Percentiles rank a stretch among this genome's conserved stretches.
Conservation (phyloP, 352 stramenopile genomes). For the Plasmopara viticola region DNA sequence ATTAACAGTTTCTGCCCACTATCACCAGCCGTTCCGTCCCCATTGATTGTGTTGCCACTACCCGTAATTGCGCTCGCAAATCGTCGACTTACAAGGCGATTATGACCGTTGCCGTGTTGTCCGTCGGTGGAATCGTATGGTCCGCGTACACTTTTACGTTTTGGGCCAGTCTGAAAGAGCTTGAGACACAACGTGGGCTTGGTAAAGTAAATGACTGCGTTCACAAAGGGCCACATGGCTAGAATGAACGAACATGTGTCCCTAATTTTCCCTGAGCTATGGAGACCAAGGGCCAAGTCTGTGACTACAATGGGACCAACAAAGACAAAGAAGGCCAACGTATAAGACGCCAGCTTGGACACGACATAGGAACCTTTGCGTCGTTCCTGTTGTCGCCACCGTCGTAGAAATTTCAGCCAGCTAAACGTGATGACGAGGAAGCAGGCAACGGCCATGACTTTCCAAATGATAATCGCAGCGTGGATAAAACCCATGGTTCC, state of each 20-base stretch:
- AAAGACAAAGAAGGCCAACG: conserved; percentile 66
- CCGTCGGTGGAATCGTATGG: conserved; percentile 25
- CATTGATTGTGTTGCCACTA: conserved; percentile 16
- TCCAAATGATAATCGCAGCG: conserved; percentile 69
- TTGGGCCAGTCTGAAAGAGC: conserved; percentile 38
- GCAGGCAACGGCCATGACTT: conserved; percentile 46
- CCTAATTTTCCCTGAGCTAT: conserved; percentile 31
- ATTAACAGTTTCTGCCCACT: conserved; percentile 36
- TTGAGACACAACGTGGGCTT: conserved; percentile 53
- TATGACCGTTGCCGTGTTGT: conserved; percentile 16
- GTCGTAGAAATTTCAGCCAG: conserved; percentile 51
- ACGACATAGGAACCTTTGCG: conserved; percentile 57
- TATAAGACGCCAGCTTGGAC: conserved; percentile 74
- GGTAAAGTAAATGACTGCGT: conserved; percentile 70
- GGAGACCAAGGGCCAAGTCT: conserved; percentile 45
- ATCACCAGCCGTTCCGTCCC: conserved; percentile 15
- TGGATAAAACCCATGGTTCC: conserved; percentile 31
- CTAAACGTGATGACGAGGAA: conserved; percentile 54
- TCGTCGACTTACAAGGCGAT: conserved; percentile 20
- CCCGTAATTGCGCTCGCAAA: conserved; percentile 23
- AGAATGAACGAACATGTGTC: conserved; percentile 44
- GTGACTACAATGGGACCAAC: conserved; percentile 66
- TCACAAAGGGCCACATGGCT: conserved; percentile 74
- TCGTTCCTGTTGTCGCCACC: conserved; percentile 41
- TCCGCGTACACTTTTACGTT: conserved; percentile 9